Percentiles rank a stretch among this genome's conserved stretches.
These are phyloP conservation scores for Candida quercuum DNA, from an alignment of 805 yeast genomes.

Conservation along the genomic window DNA sequence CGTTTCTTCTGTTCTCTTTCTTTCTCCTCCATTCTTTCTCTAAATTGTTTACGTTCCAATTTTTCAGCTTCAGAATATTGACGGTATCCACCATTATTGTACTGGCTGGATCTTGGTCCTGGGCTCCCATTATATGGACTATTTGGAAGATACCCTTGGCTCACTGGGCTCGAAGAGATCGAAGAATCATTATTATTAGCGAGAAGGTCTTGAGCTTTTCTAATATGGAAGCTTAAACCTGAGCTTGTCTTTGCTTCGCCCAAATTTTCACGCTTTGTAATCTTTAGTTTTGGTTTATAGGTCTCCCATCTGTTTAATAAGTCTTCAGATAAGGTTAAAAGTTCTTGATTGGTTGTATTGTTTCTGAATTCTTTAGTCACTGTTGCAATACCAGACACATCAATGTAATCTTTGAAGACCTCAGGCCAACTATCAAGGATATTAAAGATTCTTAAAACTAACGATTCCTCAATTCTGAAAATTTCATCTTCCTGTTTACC, in stretches of 20 bases:
- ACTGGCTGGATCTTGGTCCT: too few relatives aligned
- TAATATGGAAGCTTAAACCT: background rate
- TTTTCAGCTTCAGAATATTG: background rate
- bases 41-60: slow-evolving; percentile 24
- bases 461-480: slow-evolving; percentile 2
- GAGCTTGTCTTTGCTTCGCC: background rate
- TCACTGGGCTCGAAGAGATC: background rate
- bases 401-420: slow-evolving; percentile 72
- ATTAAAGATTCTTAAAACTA: slow-evolving; percentile 45
- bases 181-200: background rate
- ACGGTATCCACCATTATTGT: background rate
- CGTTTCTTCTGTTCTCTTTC: slow-evolving; percentile 20
- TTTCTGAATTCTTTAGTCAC: slow-evolving; percentile 41
- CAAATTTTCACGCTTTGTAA: slow-evolving; percentile 1
- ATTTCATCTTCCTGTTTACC: slow-evolving; percentile 12
- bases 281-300: slow-evolving; percentile 34
- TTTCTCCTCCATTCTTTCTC: slow-evolving; percentile 25
- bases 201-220: background rate
- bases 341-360: slow-evolving; percentile 20
- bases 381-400: slow-evolving; percentile 66
- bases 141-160: too few relatives aligned
- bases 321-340: slow-evolving; percentile 32
- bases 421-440: slow-evolving; percentile 63
- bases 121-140: too few relatives aligned
- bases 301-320: slow-evolving; percentile 65